These are phyloP conservation scores for Blastobotrys buckinghamii DNA, from an alignment of 1,139 yeast genomes.

Conservation along the genomic window DNA sequence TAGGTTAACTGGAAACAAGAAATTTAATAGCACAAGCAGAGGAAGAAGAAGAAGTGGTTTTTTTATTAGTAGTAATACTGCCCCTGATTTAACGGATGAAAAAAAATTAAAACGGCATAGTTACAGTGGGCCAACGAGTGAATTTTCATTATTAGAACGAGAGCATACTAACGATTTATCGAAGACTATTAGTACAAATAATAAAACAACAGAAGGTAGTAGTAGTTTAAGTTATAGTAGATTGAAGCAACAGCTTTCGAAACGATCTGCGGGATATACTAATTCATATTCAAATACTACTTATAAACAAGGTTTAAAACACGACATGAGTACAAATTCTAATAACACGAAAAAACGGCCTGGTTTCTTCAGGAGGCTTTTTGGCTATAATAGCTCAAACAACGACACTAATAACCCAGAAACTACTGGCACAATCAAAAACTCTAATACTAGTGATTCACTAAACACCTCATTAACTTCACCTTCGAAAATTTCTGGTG, in stretches of 20 bases:
- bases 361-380: constrained; percentile 12
- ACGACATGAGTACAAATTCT: background rate
- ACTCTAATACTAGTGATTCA: background rate
- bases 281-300: background rate
- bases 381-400: constrained; percentile 9
- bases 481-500: background rate
- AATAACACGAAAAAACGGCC: background rate
- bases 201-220: background rate
- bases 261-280: background rate
- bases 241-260: too few relatives aligned
- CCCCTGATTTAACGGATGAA: background rate
- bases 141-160: background rate
- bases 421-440: background rate
- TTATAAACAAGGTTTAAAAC: background rate
- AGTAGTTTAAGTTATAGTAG: too few relatives aligned
- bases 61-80: too few relatives aligned
- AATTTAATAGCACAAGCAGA: background rate
- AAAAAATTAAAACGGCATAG: background rate
- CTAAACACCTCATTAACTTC: background rate
- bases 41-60: background rate
- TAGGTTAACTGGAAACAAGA: background rate
- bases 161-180: too few relatives aligned
- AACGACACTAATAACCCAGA: background rate
- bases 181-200: too few relatives aligned
- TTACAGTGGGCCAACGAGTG: background rate